Base-by-base conservation (phyloP, 2,329 filamentous ascomycete species). In the Fusarium miscanthi region DNA sequence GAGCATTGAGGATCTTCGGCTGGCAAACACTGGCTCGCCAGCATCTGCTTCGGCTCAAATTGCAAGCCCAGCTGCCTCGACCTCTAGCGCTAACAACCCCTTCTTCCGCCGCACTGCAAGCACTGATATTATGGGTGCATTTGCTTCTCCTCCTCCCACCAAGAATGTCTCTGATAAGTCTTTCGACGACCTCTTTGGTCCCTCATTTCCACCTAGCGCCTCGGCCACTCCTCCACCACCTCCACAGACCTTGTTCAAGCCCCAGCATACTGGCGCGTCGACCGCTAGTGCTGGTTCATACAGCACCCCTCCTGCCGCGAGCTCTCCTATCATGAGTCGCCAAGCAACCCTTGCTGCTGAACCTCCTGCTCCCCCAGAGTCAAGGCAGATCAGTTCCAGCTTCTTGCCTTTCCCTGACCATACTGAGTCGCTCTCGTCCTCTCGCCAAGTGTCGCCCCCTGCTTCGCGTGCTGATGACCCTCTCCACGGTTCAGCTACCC, bases 151-250 rank as follows among this genome's bases (percentile, higher is more conserved):
- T 17, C 81, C 86, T 16, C 77, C 82, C 43, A 69, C 66, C 6
- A 83, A 84, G 74, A 83, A 84, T 52, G 85, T 85, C 63, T 85
- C 86, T 53, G 91, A 93, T 72, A 91, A 88, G 81, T 90, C 91
- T 8, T 97, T 97, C 80, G 94, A 97, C 79, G 94, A 92, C 77
- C 90, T 97, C 48, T 97, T 97, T 81, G 94, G 94, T 4, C 90
- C 91, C 51, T 86, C 91, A 3, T 90, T 90, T 76, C 83, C 84
- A 21, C 80, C 84, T 17, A 82, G 82, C 70, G 79, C 83, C 61
- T 83, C 82, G 13, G 81, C 78, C 59, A 85, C 82, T 53, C 82
- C 82, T 33, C 84, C 85, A 30, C 84, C 85, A 30, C 83, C 85
- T 59, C 85, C 83, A 6, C 66, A 67, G 31, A 45, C 78, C 11